Conservation (phyloP, 805 yeast species). For the Metschnikowia sp. region DNA sequence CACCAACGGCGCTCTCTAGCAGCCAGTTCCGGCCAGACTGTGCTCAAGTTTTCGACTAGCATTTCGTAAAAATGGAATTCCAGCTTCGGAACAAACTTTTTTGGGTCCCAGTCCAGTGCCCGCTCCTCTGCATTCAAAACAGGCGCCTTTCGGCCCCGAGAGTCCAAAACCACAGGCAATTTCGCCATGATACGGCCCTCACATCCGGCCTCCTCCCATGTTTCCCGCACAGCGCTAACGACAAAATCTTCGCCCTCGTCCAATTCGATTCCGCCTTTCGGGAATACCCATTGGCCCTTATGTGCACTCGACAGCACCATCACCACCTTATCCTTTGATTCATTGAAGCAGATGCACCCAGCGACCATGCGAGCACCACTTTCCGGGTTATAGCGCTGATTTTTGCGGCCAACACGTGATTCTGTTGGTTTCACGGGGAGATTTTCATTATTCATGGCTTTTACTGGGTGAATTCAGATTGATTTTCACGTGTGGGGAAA, state of each 20-base stretch:
- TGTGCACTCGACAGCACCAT: conserved; percentile 75
- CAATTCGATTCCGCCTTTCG: conserved; percentile 91
- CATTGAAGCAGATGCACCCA: conserved; percentile 77
- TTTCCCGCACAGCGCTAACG: conserved; percentile 73
- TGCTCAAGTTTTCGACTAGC: conserved; percentile 52
- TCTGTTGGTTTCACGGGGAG: conserved; percentile 12
- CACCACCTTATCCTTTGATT: conserved; percentile 57
- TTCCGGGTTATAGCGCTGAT: conserved; percentile 55
- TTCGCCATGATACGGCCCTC: conserved; percentile 55
- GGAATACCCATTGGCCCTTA: conserved; percentile 76
- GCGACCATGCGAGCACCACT: conserved; percentile 87
- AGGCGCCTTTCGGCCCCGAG: conserved; percentile 39
- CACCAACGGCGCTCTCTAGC: conserved; percentile 74
- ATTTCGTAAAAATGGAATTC: conserved; percentile 88
- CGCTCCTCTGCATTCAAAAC: conserved; percentile 26
- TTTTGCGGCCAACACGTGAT: conserved; percentile 51
- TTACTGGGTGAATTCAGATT: not conserved
- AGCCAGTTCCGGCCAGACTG: conserved; percentile 71
- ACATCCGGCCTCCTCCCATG: conserved; percentile 98
- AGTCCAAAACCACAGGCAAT: conserved; percentile 67
- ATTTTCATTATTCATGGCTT: conserved; percentile 7
- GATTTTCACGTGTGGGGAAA: not conserved
- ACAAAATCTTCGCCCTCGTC: conserved; percentile 61
- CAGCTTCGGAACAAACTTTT: conserved; percentile 59
- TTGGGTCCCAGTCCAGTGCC: conserved; percentile 33